Evolutionary conservation across 495 filamentous ascomycete species (phyloP).

Genomic region (Daldinia vernicosa): DNA sequence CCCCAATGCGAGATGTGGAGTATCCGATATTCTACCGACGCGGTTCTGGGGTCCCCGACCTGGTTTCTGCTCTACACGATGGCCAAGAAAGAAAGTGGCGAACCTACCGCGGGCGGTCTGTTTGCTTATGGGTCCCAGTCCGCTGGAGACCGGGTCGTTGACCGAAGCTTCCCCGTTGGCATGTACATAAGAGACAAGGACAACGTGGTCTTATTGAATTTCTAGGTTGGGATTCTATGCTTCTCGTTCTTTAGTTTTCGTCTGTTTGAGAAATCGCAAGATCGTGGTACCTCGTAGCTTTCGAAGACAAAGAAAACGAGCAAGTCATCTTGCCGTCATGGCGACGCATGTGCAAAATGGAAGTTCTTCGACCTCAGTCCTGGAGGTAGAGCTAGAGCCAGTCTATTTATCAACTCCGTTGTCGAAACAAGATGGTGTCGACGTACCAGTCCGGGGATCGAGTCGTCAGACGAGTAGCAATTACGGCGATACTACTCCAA

Average conservation of each 20-base stretch:
- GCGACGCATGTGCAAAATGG: slow-evolving; percentile 29
- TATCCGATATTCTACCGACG: slow-evolving; percentile 40
- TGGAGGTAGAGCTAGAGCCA: slow-evolving; percentile 42
- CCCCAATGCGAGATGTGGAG: neutral
- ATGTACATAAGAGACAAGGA: slow-evolving; percentile 1
- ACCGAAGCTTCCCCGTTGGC: slow-evolving; percentile 7
- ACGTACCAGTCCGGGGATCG: neutral
- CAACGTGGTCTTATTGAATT: neutral
- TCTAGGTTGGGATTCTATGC: neutral
- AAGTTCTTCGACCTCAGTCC: slow-evolving; percentile 39
- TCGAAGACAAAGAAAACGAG: neutral
- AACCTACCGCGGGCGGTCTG: neutral
- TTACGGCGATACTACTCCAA: slow-evolving; percentile 6
- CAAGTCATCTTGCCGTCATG: slow-evolving; percentile 13
- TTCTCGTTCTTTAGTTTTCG: neutral
- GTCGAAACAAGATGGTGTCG: slow-evolving; percentile 14
- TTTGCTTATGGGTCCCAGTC: neutral
- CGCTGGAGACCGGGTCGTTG: neutral
- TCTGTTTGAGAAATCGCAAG: neutral
- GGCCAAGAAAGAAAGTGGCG: slow-evolving; percentile 4
- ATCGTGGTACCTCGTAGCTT: neutral
- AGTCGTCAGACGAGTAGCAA: slow-evolving; percentile 15
- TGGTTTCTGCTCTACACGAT: slow-evolving; percentile 9
- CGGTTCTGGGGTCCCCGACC: slow-evolving; percentile 7
- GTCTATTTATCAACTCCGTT: slow-evolving; percentile 26